Base-by-base conservation (phyloP, 495 filamentous ascomycete genomes). In the Penicillium odoratum region DNA sequence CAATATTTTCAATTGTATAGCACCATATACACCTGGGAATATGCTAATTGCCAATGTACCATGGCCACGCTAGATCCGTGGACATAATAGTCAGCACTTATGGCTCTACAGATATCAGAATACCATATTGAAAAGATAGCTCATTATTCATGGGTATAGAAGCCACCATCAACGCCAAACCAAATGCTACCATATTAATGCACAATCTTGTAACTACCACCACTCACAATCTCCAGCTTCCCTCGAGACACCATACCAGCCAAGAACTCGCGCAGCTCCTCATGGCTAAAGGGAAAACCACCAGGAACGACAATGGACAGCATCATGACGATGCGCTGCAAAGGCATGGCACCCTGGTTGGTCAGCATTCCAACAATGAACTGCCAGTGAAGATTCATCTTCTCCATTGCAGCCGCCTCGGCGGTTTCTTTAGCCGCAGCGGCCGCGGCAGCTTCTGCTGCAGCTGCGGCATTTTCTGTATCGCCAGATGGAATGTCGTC, bases 351-450 rank as follows among this genome's bases (percentile, higher is more conserved):
- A 6, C 88, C 90, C 56, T 88, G 82, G 69, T 98, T 97, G 57
- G 90, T 98, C 74, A 99, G 75, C 93, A 99, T 97, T 46, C 89
- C 91, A 50, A 90, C 78, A 57, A 99, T 90, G 67, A 94, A 97
- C 67, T 90, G 86, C 86, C 87, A 89, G 74, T 96, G 95, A 38
- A 96, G 79, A 51, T 83, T 82, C 75, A 88, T 88, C 66, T 92
- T 93, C 76, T 95, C 90, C 68, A 81, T 81, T 13, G 85, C 82
- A 40, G 80, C 74, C 38, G 77, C 77, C 40, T 79, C 70, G 7
- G 77, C 76, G 4, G 71, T 66, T 66, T 74, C 67, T 57, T 78
- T 76, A 18, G 76, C 73, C 21, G 75, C 74, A 3, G 73, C 75
- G 5, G 74, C 77, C 7, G 77, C 78, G 0, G 82, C 75, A 16